phyloP scores from a whole-genome alignment of 345 rosid genomes.

The Combretum micranthum region DNA sequence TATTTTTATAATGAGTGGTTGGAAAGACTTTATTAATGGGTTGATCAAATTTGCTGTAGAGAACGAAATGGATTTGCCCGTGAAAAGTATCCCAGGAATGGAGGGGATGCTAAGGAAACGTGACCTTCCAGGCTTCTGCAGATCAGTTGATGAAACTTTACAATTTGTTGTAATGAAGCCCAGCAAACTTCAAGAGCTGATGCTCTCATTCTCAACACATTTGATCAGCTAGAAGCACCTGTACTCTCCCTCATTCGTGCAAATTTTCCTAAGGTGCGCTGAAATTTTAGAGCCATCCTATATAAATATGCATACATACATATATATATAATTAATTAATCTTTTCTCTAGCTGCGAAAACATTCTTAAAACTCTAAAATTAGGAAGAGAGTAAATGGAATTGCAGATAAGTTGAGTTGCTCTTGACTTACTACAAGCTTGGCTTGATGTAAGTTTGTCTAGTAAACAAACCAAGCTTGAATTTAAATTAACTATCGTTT shows the following conservation, averaged over 20 bases:
- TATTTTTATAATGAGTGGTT: no score
- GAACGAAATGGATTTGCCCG: constrained; percentile 12
- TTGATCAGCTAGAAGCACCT: constrained; percentile 30
- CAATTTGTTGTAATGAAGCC: neutral
- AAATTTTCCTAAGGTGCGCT: neutral
- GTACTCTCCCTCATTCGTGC: constrained; percentile 5
- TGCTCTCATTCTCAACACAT: constrained; percentile 35
- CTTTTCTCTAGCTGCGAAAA: no score
- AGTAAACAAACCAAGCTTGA: no score
- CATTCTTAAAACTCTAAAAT: no score
- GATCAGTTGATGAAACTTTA: constrained; percentile 8
- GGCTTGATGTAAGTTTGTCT: no score
- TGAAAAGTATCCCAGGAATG: constrained; percentile 17
- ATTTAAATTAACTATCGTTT: no score
- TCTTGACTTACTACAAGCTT: no score
- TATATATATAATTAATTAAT: no score
- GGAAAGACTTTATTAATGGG: neutral
- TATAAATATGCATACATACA: neutral
- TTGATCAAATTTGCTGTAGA: neutral
- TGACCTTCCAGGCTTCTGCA: constrained; percentile 36
- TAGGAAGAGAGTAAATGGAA: no score
- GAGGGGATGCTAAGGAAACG: constrained; percentile 21
- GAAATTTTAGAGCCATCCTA: constrained; percentile 5
- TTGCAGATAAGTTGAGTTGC: no score
- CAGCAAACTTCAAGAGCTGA: constrained; percentile 5